Evolutionary conservation across 2,329 filamentous ascomycete genomes (phyloP).

Genomic region (Arthrinium puccinioides): DNA sequence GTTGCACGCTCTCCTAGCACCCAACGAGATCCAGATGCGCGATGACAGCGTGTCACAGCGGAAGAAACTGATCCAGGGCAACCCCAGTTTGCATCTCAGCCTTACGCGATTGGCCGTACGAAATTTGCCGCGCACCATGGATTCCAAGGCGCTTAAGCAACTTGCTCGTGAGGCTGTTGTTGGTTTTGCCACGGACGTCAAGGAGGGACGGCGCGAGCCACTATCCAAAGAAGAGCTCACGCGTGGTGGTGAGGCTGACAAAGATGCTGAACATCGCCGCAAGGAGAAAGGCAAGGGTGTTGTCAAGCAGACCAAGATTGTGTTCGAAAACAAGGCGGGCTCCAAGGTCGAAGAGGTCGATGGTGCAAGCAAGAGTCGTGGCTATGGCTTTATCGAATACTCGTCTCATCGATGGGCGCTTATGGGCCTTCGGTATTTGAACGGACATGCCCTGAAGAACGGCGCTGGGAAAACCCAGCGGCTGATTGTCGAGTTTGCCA

Average conservation of each 20-base stretch:
- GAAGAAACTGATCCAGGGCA: conserved; percentile 82
- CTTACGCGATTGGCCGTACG: conserved; percentile 85
- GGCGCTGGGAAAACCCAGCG: conserved; percentile 74
- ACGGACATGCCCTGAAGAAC: conserved; percentile 60
- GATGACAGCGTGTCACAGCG: conserved; percentile 82
- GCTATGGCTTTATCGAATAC: conserved; percentile 98
- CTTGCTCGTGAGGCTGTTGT: conserved; percentile 89
- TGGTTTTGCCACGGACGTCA: conserved; percentile 87
- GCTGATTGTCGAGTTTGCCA: conserved; percentile 92
- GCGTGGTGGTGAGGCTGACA: conserved; percentile 73
- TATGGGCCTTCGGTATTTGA: conserved; percentile 91
- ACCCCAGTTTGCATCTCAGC: conserved; percentile 82
- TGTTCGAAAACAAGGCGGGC: conserved; percentile 83
- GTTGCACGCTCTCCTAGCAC: conserved; percentile 68
- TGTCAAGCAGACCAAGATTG: conserved; percentile 87
- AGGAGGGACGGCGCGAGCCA: conserved; percentile 64
- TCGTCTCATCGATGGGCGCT: conserved; percentile 87
- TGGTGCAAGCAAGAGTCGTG: conserved; percentile 76
- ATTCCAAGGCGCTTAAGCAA: conserved; percentile 82
- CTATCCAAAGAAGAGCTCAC: conserved; percentile 85
- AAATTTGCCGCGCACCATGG: conserved; percentile 79
- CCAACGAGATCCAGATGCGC: conserved; percentile 77
- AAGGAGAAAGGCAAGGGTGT: conserved; percentile 79
- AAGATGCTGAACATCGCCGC: conserved; percentile 69
- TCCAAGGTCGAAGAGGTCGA: conserved; percentile 72